Evolutionary conservation across 352 stramenopile species (phyloP).

Genomic region (Blastocystis sp.): DNA sequence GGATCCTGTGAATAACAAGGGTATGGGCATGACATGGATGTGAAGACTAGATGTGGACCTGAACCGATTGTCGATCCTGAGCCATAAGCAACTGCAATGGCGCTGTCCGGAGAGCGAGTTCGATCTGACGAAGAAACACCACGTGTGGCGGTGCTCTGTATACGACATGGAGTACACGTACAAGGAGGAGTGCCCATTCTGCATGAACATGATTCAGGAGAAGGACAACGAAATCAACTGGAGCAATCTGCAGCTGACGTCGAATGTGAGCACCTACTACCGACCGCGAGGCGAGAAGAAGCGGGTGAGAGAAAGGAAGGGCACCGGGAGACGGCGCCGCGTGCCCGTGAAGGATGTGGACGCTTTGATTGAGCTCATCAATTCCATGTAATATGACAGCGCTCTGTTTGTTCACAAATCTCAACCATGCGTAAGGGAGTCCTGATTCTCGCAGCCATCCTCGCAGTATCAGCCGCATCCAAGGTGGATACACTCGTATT

Average conservation of each 20-base stretch:
- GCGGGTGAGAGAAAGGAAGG: not conserved
- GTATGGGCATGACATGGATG: not conserved
- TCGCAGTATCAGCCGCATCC: not conserved
- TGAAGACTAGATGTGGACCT: not conserved
- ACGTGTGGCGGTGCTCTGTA: conserved; percentile 46
- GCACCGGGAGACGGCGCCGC: not conserved
- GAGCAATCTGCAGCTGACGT: not conserved
- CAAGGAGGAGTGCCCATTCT: conserved; percentile 49
- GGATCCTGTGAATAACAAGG: conserved; percentile 19
- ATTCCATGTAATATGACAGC: not conserved
- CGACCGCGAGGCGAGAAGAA: not conserved
- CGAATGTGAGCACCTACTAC: not conserved
- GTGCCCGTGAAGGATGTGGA: not conserved
- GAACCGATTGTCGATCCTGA: conserved; percentile 18
- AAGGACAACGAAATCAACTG: not conserved
- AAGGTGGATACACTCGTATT: conserved; percentile 41
- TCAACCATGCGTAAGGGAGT: not conserved
- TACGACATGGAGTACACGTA: conserved; percentile 42
- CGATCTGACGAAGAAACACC: conserved; percentile 32
- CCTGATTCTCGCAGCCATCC: not conserved
- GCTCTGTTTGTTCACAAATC: not conserved
- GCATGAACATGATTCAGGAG: not conserved
- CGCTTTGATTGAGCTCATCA: not conserved
- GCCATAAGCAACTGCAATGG: conserved; percentile 49
- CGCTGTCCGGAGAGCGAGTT: conserved; percentile 41